A percentile compares a stretch with the other conserved stretches of the same genome.
phyloP scores from a whole-genome alignment of 257 asterid genomes.

The Gynochthodes officinalis region DNA sequence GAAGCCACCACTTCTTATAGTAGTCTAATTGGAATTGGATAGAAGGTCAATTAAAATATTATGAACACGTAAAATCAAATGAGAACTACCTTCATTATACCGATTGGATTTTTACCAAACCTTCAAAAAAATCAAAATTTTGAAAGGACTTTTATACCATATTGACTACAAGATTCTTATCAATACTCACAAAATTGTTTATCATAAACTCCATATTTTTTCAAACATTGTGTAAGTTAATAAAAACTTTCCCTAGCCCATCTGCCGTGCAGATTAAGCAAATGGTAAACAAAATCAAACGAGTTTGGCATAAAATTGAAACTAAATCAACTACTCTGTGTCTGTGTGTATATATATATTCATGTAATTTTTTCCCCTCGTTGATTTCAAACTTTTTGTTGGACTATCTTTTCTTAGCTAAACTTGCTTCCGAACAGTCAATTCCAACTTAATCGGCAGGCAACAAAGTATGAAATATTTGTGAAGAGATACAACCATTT shows the following conservation, averaged over 20 bases:
- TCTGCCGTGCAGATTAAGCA: conserved; percentile 1
- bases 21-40: neutral
- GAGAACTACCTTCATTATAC: conserved; percentile 35
- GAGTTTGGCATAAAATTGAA: neutral
- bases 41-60: too few species aligned
- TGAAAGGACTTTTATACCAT: neutral
- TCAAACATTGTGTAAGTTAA: neutral
- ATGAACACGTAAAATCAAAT: conserved; percentile 33
- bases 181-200: neutral
- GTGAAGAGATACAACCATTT: neutral
- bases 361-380: neutral
- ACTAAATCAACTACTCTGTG: neutral
- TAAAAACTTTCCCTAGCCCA: neutral
- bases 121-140: conserved; percentile 11
- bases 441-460: neutral
- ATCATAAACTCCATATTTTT: neutral
- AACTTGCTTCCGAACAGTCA: neutral
- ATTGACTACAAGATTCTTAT: conserved; percentile 9
- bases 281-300: conserved; percentile 6
- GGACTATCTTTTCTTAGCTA: neutral
- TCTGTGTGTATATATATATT: too few species aligned
- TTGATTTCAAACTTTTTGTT: neutral
- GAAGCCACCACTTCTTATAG: neutral
- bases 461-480: neutral
- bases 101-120: conserved; percentile 51